A percentile compares a stretch with the other conserved stretches of the same genome.
phyloP scores from a whole-genome alignment of 2,329 filamentous ascomycete genomes.

The Alternaria infectoria region DNA sequence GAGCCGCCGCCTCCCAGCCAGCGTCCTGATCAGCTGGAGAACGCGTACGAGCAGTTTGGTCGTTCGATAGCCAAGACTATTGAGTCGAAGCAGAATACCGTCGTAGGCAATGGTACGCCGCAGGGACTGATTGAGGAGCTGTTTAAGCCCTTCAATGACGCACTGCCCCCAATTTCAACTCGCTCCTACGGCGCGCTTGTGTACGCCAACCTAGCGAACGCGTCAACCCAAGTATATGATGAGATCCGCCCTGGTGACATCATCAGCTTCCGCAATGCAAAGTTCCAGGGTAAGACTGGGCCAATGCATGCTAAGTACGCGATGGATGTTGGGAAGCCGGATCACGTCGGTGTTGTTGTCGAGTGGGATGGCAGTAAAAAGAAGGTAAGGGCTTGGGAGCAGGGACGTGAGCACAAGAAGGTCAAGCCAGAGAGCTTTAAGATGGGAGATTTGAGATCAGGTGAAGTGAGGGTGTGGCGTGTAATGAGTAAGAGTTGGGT shows the following conservation, averaged over 20 bases:
- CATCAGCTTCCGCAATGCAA: constrained; percentile 88
- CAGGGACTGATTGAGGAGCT: constrained; percentile 79
- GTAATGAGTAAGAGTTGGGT: constrained; percentile 93
- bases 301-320: constrained; percentile 95
- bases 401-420: constrained; percentile 91
- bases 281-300: constrained; percentile 93
- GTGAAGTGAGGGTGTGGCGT: constrained; percentile 96
- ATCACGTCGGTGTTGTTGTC: constrained; percentile 88
- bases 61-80: constrained; percentile 75
- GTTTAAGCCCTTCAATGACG: constrained; percentile 73
- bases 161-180: constrained; percentile 82
- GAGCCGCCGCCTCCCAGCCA: constrained; percentile 80
- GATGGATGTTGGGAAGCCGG: constrained; percentile 82
- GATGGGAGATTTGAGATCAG: constrained; percentile 87
- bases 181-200: constrained; percentile 90
- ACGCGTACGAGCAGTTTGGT: constrained; percentile 81
- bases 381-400: constrained; percentile 94
- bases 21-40: constrained; percentile 92
- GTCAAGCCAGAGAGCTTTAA: constrained; percentile 93
- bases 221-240: constrained; percentile 85
- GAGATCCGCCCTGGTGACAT: constrained; percentile 95
- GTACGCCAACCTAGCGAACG: constrained; percentile 94
- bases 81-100: constrained; percentile 73
- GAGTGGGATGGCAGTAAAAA: constrained; percentile 99
- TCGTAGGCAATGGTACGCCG: constrained; percentile 84